A percentile compares a stretch with the other conserved stretches of the same genome.
Conservation (phyloP, 371 early-diverging fungal genomes). For the Coemansia sp. region DNA sequence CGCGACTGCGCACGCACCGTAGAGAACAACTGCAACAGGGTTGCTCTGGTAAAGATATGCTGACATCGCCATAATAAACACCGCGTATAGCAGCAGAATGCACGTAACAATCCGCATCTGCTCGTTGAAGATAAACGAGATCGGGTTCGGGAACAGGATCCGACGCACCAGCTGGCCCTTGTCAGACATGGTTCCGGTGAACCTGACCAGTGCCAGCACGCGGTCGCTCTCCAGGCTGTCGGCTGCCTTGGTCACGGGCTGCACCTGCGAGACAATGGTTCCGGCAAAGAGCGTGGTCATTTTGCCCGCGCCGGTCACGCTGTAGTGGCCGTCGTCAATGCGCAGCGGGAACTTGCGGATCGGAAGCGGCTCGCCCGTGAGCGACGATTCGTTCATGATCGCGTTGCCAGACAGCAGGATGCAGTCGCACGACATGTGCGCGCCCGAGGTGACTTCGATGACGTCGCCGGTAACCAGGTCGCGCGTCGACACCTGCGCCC, state of each 20-base stretch:
- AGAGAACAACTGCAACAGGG: conserved; percentile 58
- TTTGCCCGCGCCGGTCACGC: conserved; percentile 54
- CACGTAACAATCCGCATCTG: conserved; percentile 69
- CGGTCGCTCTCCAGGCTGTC: conserved; percentile 38
- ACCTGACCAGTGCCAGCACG: conserved; percentile 57
- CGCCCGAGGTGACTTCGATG: conserved; percentile 58
- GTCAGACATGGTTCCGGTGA: conserved; percentile 75
- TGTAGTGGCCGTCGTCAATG: conserved; percentile 37
- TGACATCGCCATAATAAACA: conserved; percentile 57
- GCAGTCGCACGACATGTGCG: conserved; percentile 65
- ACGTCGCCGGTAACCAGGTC: conserved; percentile 76
- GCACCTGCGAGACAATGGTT: conserved; percentile 57
- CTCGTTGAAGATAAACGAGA: conserved; percentile 72
- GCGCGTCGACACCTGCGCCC: conserved; percentile 56
- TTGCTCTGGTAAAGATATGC: conserved; percentile 63
- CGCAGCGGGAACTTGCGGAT: conserved; percentile 60
- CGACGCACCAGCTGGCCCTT: conserved; percentile 79
- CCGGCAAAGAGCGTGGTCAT: conserved; percentile 65
- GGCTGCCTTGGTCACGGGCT: conserved; percentile 18
- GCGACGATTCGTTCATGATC: conserved; percentile 70
- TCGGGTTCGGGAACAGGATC: conserved; percentile 71
- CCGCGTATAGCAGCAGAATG: conserved; percentile 62
- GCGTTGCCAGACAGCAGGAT: conserved; percentile 65
- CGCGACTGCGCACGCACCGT: conserved; percentile 69
- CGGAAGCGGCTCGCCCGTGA: conserved; percentile 69